Base-by-base conservation (phyloP, 2,329 filamentous ascomycete species). In the Sporothrix humicola region DNA sequence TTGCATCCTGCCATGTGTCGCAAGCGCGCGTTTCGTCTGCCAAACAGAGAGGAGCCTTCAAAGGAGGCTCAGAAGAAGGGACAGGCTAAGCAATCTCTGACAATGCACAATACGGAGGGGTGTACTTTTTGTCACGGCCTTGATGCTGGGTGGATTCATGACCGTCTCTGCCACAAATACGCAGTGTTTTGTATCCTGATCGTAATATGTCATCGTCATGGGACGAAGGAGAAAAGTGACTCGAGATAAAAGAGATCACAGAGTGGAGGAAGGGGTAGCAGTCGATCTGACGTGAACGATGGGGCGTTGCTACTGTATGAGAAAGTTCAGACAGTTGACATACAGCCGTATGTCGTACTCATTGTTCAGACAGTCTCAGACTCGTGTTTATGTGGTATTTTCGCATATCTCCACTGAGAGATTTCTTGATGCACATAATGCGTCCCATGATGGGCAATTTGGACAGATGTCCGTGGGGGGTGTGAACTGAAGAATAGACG, bases 11-110 rank as follows among this genome's bases (percentile, higher is more conserved):
- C 61, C 61, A 66, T 48, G 61, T 66, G 61, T 66, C 61, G 42
- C 42, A 46, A 48, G 61, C 61, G 61, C 61, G 61, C 61, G 61
- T 66, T 66, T 66, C 61, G 61, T 26, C 61, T 66, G 42, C 61
- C 61, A 48, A 48, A 48, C 61, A 66, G 61, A 65, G 12, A 59
- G 61, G 20, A 66, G 37, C 37, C 8, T 9, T 8, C 52, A 23
- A 26, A 23, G 3, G 31, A 20, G n/a, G n/a, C 52, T 10, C 52
- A 9, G 10, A 26, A 26, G 52, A 56, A 26, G 13, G 52, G 20
- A n/a, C 9, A 17, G 23, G 52, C 20, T 15, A n/a, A 23, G 37
- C 37, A 6, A 1, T 9, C 31, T 10, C 20, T 37, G 15, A 20
- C 8, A 44, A 7, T 17, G 20, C 31, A 20, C 8, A 44, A 7